Percentiles rank a stretch among this genome's conserved stretches.
Conservation (phyloP, 805 yeast species). For the Cyberlindnera euphorbiiphila region DNA sequence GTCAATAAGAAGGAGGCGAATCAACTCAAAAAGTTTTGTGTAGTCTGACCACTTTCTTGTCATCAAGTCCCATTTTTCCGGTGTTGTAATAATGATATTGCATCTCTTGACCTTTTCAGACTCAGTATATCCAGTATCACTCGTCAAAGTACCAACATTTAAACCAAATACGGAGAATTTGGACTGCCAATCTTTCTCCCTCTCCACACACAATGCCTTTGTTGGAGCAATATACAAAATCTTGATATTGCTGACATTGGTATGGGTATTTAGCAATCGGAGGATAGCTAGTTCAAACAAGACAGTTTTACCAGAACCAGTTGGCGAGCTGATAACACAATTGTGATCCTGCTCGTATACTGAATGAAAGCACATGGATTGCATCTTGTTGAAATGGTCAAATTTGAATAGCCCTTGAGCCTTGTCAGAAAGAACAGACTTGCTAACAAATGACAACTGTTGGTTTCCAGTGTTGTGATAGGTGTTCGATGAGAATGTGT, state of each 20-base stretch:
- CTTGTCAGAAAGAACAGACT: constrained; percentile 34
- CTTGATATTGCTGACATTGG: constrained; percentile 28
- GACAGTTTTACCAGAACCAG: constrained; percentile 59
- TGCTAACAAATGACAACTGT: constrained; percentile 9
- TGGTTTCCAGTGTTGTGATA: constrained; percentile 7
- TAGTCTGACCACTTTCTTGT: constrained; percentile 49
- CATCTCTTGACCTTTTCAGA: constrained; percentile 44
- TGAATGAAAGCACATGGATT: constrained; percentile 38
- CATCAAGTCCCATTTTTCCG: constrained; percentile 59
- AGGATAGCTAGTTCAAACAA: constrained; percentile 51
- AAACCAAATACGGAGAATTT: constrained; percentile 38
- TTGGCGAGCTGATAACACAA: constrained; percentile 50
- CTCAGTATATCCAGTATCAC: constrained; percentile 47
- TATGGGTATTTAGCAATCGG: constrained; percentile 30
- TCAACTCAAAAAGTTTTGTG: constrained; percentile 34
- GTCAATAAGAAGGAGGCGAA: constrained; percentile 44
- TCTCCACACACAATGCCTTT: constrained; percentile 52
- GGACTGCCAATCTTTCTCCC: constrained; percentile 41
- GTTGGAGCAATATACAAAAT: constrained; percentile 57
- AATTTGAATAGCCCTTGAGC: constrained; percentile 35
- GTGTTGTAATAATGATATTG: constrained; percentile 49
- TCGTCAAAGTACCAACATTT: constrained; percentile 48
- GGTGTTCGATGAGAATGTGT: constrained; percentile 11
- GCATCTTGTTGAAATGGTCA: constrained; percentile 45
- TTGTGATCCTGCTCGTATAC: constrained; percentile 36